Percentiles rank a stretch among this genome's conserved stretches.
These are phyloP conservation scores for Pythium brassicae DNA, from an alignment of 352 stramenopile genomes.

Conservation along the genomic window DNA sequence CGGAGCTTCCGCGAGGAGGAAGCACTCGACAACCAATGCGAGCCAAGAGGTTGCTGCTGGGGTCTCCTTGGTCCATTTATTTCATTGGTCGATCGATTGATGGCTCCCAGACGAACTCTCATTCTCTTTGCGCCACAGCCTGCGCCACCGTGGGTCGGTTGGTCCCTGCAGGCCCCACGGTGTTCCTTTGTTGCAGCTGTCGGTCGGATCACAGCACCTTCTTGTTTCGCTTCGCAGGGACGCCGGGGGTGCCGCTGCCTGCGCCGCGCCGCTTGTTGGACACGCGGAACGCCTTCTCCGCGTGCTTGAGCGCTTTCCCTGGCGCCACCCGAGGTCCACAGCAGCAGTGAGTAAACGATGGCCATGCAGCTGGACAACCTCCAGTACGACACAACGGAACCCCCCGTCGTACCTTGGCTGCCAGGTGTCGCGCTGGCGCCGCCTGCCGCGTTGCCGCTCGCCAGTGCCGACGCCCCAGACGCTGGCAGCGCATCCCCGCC, in stretches of 20 bases:
- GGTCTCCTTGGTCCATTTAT: too few species aligned
- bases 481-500: conserved; percentile 20
- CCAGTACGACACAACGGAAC: neutral
- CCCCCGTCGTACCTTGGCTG: conserved; percentile 24
- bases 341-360: too few species aligned
- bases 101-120: too few species aligned
- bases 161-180: too few species aligned
- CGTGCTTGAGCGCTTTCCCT: conserved; percentile 53
- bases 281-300: conserved; percentile 42
- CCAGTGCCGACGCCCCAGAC: conserved; percentile 4
- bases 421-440: conserved; percentile 19
- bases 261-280: conserved; percentile 39
- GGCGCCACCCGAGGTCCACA: conserved; percentile 46
- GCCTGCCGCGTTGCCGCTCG: neutral
- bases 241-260: conserved; percentile 13
- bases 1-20: too few species aligned
- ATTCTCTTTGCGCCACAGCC: too few species aligned
- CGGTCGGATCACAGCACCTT: conserved; percentile 26
- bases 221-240: conserved; percentile 57
- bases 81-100: too few species aligned
- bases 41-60: too few species aligned
- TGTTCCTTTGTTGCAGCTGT: conserved; percentile 11
- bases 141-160: too few species aligned
- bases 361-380: too few species aligned
- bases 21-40: too few species aligned